A percentile compares a stretch with the other conserved stretches of the same genome.
Conservation (phyloP, 495 filamentous ascomycete genomes). For the Neurospora terricola region DNA sequence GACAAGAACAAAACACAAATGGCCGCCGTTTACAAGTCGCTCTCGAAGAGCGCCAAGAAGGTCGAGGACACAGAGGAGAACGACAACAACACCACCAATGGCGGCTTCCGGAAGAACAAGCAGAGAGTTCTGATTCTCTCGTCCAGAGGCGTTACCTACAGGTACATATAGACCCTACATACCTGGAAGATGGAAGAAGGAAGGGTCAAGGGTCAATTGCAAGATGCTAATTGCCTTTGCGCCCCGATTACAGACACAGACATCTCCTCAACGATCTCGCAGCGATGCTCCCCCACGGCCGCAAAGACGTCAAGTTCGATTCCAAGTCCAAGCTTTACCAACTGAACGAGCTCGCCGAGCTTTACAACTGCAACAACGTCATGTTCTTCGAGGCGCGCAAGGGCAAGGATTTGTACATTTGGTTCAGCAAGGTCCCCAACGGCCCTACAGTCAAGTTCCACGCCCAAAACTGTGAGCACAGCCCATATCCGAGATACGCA, state of each 20-base stretch:
- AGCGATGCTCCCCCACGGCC: conserved; percentile 76
- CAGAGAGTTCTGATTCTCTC: conserved; percentile 83
- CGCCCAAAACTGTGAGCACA: conserved; percentile 48
- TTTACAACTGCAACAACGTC: conserved; percentile 98
- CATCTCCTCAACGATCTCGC: conserved; percentile 89
- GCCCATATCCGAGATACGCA: neutral
- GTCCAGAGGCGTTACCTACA: conserved; percentile 79
- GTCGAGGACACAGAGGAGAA: conserved; percentile 22
- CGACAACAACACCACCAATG: conserved; percentile 18
- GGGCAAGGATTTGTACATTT: conserved; percentile 86
- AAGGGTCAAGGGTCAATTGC: conserved; percentile 3
- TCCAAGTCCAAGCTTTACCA: conserved; percentile 90
- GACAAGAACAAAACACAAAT: conserved; percentile 39
- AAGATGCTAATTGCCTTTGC: neutral
- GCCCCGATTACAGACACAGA: conserved; percentile 53
- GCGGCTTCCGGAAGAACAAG: conserved; percentile 45
- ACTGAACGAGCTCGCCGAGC: conserved; percentile 90
- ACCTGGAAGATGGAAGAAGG: neutral
- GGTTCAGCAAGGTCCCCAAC: conserved; percentile 90
- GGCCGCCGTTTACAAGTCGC: conserved; percentile 89
- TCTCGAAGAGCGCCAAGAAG: conserved; percentile 57
- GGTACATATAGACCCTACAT: conserved; percentile 40
- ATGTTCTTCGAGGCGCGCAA: conserved; percentile 95
- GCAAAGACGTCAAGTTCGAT: conserved; percentile 93
- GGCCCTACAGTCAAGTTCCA: conserved; percentile 88